Percentiles rank a stretch among this genome's conserved stretches.
phyloP scores from a whole-genome alignment of 306 rosid genomes.

The Carpinus fangiana region DNA sequence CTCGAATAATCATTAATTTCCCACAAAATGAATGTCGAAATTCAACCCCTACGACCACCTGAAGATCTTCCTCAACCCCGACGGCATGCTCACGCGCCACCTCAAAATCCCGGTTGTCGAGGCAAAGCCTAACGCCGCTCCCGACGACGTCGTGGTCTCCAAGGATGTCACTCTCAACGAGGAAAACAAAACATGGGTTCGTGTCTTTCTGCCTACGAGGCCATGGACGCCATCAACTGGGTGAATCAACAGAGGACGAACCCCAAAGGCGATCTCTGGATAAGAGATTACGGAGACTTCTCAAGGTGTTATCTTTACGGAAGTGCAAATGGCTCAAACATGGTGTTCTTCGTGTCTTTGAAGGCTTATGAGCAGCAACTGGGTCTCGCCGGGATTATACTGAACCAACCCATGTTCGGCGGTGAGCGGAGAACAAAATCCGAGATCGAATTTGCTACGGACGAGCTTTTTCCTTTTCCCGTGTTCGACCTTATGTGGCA shows the following conservation, averaged over 20 bases:
- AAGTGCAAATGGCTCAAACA: conserved; percentile 54
- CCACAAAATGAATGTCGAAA: conserved; percentile 34
- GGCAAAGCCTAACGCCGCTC: conserved; percentile 30
- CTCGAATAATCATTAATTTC: too few relatives aligned
- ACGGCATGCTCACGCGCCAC: conserved; percentile 47
- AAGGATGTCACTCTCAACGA: conserved; percentile 47
- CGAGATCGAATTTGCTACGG: conserved; percentile 54
- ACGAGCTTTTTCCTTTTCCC: conserved; percentile 52
- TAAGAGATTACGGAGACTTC: conserved; percentile 59
- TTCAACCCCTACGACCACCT: conserved; percentile 54
- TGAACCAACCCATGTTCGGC: conserved; percentile 80
- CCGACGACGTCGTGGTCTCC: conserved; percentile 29
- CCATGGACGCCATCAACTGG: conserved; percentile 42
- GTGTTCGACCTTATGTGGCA: conserved; percentile 74
- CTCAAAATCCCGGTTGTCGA: not conserved
- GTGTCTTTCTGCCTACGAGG: conserved; percentile 52
- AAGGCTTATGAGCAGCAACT: not conserved
- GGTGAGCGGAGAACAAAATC: conserved; percentile 54
- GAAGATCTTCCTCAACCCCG: conserved; percentile 35
- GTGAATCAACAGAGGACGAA: conserved; percentile 34
- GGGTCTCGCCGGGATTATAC: conserved; percentile 46
- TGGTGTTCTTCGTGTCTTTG: conserved; percentile 42
- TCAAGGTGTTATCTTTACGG: conserved; percentile 62
- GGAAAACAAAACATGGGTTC: conserved; percentile 37
- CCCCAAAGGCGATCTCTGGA: conserved; percentile 55